Percentiles rank a stretch among this genome's conserved stretches.
Conservation (phyloP, 2,329 filamentous ascomycete species). For the Diaporthe helianthi region DNA sequence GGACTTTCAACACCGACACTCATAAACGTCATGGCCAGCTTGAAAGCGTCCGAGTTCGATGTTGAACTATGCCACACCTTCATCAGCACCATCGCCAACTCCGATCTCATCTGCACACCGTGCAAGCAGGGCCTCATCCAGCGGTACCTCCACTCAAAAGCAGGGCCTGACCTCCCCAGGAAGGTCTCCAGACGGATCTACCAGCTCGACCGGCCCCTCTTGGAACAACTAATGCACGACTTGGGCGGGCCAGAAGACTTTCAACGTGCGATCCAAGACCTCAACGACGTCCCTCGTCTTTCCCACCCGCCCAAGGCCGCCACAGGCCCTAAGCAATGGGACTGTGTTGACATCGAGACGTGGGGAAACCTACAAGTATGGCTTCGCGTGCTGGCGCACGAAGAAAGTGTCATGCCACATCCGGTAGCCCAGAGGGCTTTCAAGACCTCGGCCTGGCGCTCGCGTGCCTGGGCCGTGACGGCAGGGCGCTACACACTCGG, state of each 20-base stretch:
- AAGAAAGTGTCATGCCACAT: neutral
- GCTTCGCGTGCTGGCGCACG: neutral
- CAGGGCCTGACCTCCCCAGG: neutral
- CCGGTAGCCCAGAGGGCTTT: neutral
- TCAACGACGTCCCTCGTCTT: neutral
- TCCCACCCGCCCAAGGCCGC: neutral
- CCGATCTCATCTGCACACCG: neutral
- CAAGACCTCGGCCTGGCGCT: conserved; percentile 15
- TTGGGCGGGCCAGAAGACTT: neutral
- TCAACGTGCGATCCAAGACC: neutral
- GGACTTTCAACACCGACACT: neutral
- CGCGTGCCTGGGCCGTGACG: neutral
- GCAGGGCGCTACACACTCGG: neutral
- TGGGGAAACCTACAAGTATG: neutral
- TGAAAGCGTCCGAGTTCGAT: neutral
- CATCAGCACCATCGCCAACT: neutral
- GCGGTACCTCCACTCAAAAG: conserved; percentile 8
- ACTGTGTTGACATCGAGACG: neutral
- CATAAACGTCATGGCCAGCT: neutral
- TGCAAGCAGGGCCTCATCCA: neutral
- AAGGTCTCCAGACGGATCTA: neutral
- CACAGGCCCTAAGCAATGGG: neutral
- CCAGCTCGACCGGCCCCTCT: neutral
- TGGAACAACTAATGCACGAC: neutral
- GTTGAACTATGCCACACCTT: conserved; percentile 5